Evolutionary conservation across 1,139 yeast species (phyloP), one percentile per base, ranked within the genome.

Genomic region (Yamadazyma diospyri): DNA sequence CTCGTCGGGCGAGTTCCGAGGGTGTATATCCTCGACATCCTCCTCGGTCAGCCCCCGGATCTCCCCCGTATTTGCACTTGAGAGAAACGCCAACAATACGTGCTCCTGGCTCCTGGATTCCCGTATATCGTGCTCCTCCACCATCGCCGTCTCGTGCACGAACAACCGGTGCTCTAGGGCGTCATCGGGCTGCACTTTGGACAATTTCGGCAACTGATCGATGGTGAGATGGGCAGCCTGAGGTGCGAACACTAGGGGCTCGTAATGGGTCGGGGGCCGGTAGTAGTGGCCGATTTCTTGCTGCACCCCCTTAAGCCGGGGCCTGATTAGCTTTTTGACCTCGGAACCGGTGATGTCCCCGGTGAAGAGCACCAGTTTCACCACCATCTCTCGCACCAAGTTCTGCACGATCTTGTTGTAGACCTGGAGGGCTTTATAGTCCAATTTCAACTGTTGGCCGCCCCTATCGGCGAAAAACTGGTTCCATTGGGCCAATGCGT

Each of bases 61-160:
- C 39, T 32, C 22, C 10, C 33, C 41, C 16, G 39, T 27, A 17
- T 35, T 37, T 8, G 47, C 44, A 6, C 41, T 34, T 17, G 47
- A 30, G 29, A 35, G 40, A 11, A 15, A 30, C 4, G 50, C 44
- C 17, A 51, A 35, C 12, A 51, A 30, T 5, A 44, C 35, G 36
- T 50, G 54, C 32, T 59, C 61, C 28, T 58, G 43, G 20, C 46
- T 42, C 16, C 41, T 39, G 24, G 55, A 50, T 19, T 46, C 49
- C 20, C 25, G 27, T 7, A 23, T 25, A 32, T 58, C 64, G 3
- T 25, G 26, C 6, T 35, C 33, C 6, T 59, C 57, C 13, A 57
- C 37, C 1, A 24, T 7, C 9, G 26, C 25, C 4, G 37, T 39
- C 26, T 42, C 48, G 10, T 21, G 9, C 10, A 27, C 27, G 16